phyloP scores from a whole-genome alignment of 345 rosid species.

The Microthlaspi erraticum region DNA sequence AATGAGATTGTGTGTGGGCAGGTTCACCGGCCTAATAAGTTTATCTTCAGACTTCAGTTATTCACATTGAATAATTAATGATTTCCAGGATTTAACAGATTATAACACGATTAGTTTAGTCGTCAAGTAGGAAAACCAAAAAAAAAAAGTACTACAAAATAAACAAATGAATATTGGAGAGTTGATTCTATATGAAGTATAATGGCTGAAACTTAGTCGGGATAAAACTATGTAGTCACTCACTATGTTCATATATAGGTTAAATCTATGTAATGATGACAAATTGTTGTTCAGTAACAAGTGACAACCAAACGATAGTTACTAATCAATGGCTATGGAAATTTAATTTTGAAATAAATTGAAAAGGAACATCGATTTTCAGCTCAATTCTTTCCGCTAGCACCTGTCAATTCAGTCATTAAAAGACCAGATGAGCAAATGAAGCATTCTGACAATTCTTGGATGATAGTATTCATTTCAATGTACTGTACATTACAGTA shows the following conservation, averaged over 20 bases:
- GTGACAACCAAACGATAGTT: neutral
- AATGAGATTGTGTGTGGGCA: conserved; percentile 28
- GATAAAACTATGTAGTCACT: neutral
- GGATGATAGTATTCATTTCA: conserved; percentile 14
- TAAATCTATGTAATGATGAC: conserved; percentile 16
- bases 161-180: conserved; percentile 11
- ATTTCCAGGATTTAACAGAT: neutral
- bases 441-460: conserved; percentile 32
- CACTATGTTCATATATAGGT: neutral
- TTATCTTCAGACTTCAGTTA: no score
- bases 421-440: neutral
- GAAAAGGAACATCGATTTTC: conserved; percentile 24
- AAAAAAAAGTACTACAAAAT: neutral
- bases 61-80: neutral
- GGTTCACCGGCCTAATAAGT: conserved; percentile 3
- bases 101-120: neutral
- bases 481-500: neutral
- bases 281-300: conserved; percentile 23
- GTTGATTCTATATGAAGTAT: neutral
- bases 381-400: conserved; percentile 25
- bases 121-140: no score
- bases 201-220: neutral
- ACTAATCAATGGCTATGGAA: neutral
- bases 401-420: conserved; percentile 35
- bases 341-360: conserved; percentile 19